Evolutionary conservation across 23 red algal genomes (phyloP).

Genomic region (Rhodosorus marinus): DNA sequence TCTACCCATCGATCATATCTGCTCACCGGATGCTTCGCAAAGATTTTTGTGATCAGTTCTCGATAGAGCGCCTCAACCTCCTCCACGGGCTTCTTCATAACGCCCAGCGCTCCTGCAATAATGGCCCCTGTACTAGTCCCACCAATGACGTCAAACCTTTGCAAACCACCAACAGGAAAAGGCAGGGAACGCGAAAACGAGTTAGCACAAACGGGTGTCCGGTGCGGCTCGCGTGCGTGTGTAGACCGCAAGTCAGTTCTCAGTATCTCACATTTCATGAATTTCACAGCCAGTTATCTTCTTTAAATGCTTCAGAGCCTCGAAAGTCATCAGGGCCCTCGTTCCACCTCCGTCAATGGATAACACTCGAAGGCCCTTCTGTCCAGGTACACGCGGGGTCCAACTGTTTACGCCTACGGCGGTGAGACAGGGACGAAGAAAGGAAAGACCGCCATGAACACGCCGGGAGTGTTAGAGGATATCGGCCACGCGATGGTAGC

Average conservation of each 20-base stretch:
- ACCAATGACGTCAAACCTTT: conserved; percentile 95
- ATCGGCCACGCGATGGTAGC: too few relatives aligned
- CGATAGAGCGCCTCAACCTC: conserved; percentile 88
- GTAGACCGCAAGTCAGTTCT: too few relatives aligned
- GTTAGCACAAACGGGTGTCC: not conserved
- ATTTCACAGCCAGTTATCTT: conserved; percentile 65
- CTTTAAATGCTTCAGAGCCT: conserved; percentile 77
- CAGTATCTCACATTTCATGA: conserved; percentile 73
- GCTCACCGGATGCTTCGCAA: conserved; percentile 62
- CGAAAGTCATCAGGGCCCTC: conserved; percentile 80
- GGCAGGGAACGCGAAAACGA: not conserved
- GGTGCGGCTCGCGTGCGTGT: too few relatives aligned
- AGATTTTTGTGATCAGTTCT: conserved; percentile 91
- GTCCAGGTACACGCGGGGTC: conserved; percentile 70
- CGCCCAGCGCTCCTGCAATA: conserved; percentile 63
- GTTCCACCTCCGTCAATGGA: conserved; percentile 90
- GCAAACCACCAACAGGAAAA: too few relatives aligned
- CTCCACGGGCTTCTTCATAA: conserved; percentile 57
- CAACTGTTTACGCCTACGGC: conserved; percentile 77
- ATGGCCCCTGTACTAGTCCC: conserved; percentile 88
- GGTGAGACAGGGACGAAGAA: conserved; percentile 41
- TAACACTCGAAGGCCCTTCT: conserved; percentile 70
- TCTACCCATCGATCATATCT: too few relatives aligned
- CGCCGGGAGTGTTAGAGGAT: too few relatives aligned
- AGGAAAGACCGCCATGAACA: too few relatives aligned